Percentiles rank a stretch among this genome's conserved stretches.
These are phyloP conservation scores for Podospora fimiseda DNA, from an alignment of 495 filamentous ascomycete genomes.

Conservation along the genomic window DNA sequence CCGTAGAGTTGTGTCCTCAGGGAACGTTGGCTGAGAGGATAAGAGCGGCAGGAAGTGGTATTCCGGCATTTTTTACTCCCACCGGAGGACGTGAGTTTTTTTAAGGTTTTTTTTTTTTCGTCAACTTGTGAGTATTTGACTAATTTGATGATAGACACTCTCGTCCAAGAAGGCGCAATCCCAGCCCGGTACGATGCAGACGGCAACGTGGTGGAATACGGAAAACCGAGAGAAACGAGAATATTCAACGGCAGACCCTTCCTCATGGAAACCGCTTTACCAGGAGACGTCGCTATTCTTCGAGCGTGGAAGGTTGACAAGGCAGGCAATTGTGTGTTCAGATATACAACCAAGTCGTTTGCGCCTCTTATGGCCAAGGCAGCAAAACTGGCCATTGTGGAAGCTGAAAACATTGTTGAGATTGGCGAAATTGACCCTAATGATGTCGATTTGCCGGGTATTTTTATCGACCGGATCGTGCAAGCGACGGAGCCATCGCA, in stretches of 20 bases:
- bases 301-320: conserved; percentile 60
- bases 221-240: conserved; percentile 50
- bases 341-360: conserved; percentile 58
- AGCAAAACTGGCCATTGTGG: conserved; percentile 56
- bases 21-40: conserved; percentile 59
- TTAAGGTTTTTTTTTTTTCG: not conserved
- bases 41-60: conserved; percentile 57
- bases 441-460: conserved; percentile 55
- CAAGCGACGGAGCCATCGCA: conserved; percentile 48
- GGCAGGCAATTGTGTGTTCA: conserved; percentile 58
- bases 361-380: conserved; percentile 57
- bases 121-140: not conserved
- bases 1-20: conserved; percentile 59
- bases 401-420: conserved; percentile 62
- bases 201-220: conserved; percentile 48
- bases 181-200: conserved; percentile 47
- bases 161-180: conserved; percentile 56
- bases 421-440: conserved; percentile 52
- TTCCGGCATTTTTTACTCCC: conserved; percentile 61
- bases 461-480: conserved; percentile 59
- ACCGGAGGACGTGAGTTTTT: conserved; percentile 47
- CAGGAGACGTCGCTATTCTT: conserved; percentile 57
- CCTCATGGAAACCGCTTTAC: conserved; percentile 58
- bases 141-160: conserved; percentile 38
- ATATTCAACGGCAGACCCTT: conserved; percentile 54